Evolutionary conservation across 352 stramenopile species (phyloP), one percentile per base, ranked within the genome.

Genomic region (Pythium rhizo-oryzae): DNA sequence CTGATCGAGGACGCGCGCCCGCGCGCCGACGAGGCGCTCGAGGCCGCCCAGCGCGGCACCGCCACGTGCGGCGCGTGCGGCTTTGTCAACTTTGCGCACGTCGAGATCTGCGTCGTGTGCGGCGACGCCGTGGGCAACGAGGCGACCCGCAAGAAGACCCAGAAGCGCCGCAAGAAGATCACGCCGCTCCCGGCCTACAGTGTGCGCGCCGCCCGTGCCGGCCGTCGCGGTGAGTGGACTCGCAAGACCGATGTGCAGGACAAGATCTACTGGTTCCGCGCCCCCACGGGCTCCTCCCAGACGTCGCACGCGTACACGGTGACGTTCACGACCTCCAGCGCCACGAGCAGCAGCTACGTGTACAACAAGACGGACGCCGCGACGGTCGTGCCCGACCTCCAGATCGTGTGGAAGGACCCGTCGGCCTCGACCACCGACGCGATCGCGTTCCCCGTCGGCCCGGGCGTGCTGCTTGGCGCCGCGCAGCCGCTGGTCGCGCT

Each of bases 181-280:
- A 30, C 28, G 19, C 30, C 23, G 5, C 44, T 64, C 0, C 19
- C 28, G 11, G 43, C 33, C 24, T 47, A 54, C 47, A 28, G 52
- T 8, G 65, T 49, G 43, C 66, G 66, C 1, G 28, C 23, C 2
- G 41, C 52, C 11, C 58, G 47, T 11, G 65, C 46, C 1, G 8
- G 44, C 2, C 30, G 16, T 6, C 68, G 72, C 25, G 65, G 62
- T 8, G 63, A 76, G 55, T 79, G 68, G 68, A 30, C 50, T 1
- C 72, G 72, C 28, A 65, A 67, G 41, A 56, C 60, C 15, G 72
- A 79, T 33, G 64, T 75, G 18, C 41, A 70, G 23, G 68, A 65
- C 33, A 54, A 55, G 18, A 30, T 67, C 15, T 75, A 59, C 64
- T 79, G 72, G 72, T 68, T 58, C 60, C 55, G 55, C 4, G 39